phyloP scores from a whole-genome alignment of 2,329 filamentous ascomycete genomes.

The Colletotrichum spinosum region DNA sequence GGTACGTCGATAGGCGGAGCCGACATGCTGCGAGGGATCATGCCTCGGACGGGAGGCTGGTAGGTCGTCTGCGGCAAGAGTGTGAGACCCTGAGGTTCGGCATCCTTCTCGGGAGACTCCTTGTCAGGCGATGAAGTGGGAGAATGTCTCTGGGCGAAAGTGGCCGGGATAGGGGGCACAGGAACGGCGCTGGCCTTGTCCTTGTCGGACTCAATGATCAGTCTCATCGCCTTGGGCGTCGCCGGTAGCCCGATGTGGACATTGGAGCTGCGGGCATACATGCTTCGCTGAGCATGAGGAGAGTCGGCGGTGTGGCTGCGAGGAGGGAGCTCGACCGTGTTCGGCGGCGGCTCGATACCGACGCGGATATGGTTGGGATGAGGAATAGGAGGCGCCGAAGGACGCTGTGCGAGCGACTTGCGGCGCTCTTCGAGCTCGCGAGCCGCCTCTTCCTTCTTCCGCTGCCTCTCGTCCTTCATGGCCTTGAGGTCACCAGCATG shows the following conservation, averaged over 20 bases:
- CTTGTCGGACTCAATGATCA: constrained; percentile 74
- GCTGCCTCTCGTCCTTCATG: constrained; percentile 70
- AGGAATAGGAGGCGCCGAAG: constrained; percentile 83
- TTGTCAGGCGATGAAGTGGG: constrained; percentile 51
- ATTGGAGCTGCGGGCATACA: constrained; percentile 57
- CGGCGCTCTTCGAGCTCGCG: constrained; percentile 90
- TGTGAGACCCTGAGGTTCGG: constrained; percentile 52
- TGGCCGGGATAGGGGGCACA: constrained; percentile 63
- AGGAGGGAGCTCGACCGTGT: constrained; percentile 58
- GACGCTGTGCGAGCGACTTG: constrained; percentile 83
- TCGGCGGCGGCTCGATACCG: constrained; percentile 42
- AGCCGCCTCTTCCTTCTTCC: constrained; percentile 80
- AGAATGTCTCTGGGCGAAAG: constrained; percentile 57
- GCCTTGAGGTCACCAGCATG: constrained; percentile 65
- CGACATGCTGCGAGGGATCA: constrained; percentile 71
- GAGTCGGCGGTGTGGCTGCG: constrained; percentile 77
- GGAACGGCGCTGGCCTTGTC: constrained; percentile 44
- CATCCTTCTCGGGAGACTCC: constrained; percentile 48
- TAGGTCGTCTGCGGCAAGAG: constrained; percentile 56
- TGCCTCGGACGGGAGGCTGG: constrained; percentile 62
- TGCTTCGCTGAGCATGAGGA: constrained; percentile 52
- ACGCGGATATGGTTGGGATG: constrained; percentile 70
- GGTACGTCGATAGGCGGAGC: constrained; percentile 55
- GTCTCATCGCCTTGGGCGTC: constrained; percentile 90
- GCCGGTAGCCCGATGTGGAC: constrained; percentile 83